Evolutionary conservation across 2,329 filamentous ascomycete species (phyloP), one percentile per base, ranked within the genome.

Genomic region (Curvularia sp.): DNA sequence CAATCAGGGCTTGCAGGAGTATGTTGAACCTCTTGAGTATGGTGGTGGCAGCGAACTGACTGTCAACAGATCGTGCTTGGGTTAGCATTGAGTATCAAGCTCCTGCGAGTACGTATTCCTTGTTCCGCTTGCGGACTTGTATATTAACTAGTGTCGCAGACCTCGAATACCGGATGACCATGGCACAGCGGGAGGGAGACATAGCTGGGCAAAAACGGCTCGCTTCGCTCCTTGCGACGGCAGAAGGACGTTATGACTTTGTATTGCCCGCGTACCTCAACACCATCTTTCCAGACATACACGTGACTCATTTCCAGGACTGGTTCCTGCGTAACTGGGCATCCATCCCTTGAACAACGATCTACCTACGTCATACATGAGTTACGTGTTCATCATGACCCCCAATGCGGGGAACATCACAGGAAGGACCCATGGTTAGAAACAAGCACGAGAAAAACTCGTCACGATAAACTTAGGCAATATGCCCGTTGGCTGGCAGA

Each of bases 221-320:
- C 49, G 83, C 87, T 57, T 81, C 87, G 30, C 82, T 92, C 23
- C 80, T 90, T 36, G 88, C 87, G 30, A 92, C 89, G 0, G 86
- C 86, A 18, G 84, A 89, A 61, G 87, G 88, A 2, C 83, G 87
- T 9, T 92, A 90, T 69, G 85, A 88, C 61, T 89, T 90, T 65
- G 77, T 79, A 3, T 77, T 83, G 12, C 77, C 86, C 1, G 72
- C 68, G 2, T 89, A 87, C 60, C 77, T 92, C 53, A 90, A 90
- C 71, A 57, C 66, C 10, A 57, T 67, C 36, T 80, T 78, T 55
- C 75, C 77, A 30, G 73, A 79, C 25, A 66, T 80, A 36, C 64
- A 55, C 36, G 67, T 76, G 13, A 70, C 72, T 5, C 56, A 65
- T 9, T 80, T 81, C 59, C 65, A 65, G 25, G 67, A 71, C 15